Conservation (phyloP, 2,329 filamentous ascomycete genomes). For the Fusarium sp. region DNA sequence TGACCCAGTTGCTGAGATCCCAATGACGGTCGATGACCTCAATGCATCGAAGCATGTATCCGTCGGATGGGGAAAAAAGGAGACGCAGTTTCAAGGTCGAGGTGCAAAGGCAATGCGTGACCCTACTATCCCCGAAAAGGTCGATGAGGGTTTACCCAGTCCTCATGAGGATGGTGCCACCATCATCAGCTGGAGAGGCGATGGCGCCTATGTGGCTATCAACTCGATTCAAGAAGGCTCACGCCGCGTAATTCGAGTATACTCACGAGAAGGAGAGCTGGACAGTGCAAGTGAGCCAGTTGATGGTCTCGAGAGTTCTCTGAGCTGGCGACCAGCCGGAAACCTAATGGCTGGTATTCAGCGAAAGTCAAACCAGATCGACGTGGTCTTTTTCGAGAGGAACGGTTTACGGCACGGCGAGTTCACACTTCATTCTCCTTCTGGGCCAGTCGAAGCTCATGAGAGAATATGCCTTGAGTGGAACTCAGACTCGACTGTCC, state of each 20-base stretch:
- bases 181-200: conserved; percentile 91
- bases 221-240: conserved; percentile 77
- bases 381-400: conserved; percentile 94
- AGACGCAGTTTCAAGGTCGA: conserved; percentile 96
- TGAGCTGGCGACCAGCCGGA: conserved; percentile 92
- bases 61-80: conserved; percentile 97
- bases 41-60: conserved; percentile 93
- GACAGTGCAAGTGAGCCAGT: conserved; percentile 96
- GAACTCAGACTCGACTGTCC: conserved; percentile 92
- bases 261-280: conserved; percentile 87
- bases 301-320: conserved; percentile 83
- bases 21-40: conserved; percentile 79
- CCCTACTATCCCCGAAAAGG: conserved; percentile 91
- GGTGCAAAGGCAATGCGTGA: conserved; percentile 87
- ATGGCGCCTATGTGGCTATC: conserved; percentile 89
- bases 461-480: conserved; percentile 76
- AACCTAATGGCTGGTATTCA: conserved; percentile 92
- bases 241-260: conserved; percentile 87
- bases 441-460: conserved; percentile 65
- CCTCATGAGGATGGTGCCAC: conserved; percentile 75
- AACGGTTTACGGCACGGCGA: conserved; percentile 98
- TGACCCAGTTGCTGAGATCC: conserved; percentile 81
- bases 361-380: conserved; percentile 72
- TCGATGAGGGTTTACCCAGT: conserved; percentile 85
- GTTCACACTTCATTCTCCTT: conserved; percentile 79